A percentile compares a stretch with the other conserved stretches of the same genome.
phyloP scores from a whole-genome alignment of 2,329 filamentous ascomycete species.

The Ascochyta rabiei region DNA sequence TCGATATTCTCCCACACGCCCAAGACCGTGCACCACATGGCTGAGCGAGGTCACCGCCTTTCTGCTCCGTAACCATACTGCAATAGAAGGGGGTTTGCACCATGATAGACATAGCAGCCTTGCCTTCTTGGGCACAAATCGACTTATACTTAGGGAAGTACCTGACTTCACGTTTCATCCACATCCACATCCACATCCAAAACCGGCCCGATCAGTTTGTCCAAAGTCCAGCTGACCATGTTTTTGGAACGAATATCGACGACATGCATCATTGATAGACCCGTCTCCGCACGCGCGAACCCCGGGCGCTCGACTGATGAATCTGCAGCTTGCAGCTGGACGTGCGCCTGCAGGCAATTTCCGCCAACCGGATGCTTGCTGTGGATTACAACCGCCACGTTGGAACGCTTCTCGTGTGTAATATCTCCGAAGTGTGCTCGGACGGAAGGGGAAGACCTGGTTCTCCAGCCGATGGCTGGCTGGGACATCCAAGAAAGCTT shows the following conservation, averaged over 20 bases:
- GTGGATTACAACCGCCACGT: conserved; percentile 1
- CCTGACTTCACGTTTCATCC: conserved; percentile 5
- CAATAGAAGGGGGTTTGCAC: conserved; percentile 12
- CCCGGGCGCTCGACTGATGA: background rate
- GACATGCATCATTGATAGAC: background rate
- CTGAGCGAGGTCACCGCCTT: conserved; percentile 29
- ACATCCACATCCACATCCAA: background rate
- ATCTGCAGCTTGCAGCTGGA: background rate
- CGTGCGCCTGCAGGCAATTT: background rate
- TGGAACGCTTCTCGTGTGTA: background rate
- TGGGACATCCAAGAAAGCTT: background rate
- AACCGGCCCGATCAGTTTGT: conserved; percentile 8
- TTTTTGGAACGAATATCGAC: background rate
- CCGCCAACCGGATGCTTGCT: conserved; percentile 8
- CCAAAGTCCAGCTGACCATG: conserved; percentile 4
- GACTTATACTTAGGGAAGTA: conserved; percentile 1
- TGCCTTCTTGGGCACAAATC: conserved; percentile 6
- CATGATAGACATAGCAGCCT: conserved; percentile 9
- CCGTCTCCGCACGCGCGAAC: conserved; percentile 9
- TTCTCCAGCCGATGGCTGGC: background rate
- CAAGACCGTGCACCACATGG: conserved; percentile 6
- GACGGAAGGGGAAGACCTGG: background rate
- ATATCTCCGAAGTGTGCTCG: background rate
- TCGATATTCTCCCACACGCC: conserved; percentile 5
- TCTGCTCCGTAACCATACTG: conserved; percentile 29